Evolutionary conservation across 2,329 filamentous ascomycete species (phyloP).

Genomic region (Helminthosporium solani): DNA sequence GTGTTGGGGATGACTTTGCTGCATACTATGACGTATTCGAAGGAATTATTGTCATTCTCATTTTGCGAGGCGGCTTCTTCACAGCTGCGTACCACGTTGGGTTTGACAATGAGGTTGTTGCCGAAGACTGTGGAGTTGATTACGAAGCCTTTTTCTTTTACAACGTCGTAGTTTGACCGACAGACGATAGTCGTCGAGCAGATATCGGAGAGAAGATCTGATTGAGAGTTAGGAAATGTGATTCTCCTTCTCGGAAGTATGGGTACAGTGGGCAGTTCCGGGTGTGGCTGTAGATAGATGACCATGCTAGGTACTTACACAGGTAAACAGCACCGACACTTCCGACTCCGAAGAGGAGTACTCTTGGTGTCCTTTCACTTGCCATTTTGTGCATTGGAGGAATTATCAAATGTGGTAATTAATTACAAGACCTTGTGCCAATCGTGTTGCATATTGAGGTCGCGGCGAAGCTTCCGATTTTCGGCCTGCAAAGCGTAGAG

Average conservation of each 20-base stretch:
- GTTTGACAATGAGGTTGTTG: slow-evolving; percentile 35
- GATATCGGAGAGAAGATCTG: slow-evolving; percentile 41
- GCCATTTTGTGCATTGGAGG: not conserved
- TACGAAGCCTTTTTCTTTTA: slow-evolving; percentile 43
- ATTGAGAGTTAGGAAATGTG: no score
- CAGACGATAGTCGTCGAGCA: slow-evolving; percentile 47
- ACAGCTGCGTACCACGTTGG: slow-evolving; percentile 38
- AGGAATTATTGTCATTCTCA: slow-evolving; percentile 24
- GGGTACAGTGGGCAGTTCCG: no score
- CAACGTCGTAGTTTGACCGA: slow-evolving; percentile 48
- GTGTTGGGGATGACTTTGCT: slow-evolving; percentile 49
- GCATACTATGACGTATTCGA: slow-evolving; percentile 52
- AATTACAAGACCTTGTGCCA: not conserved
- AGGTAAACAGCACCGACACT: slow-evolving; percentile 42
- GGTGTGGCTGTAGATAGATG: no score
- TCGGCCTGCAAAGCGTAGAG: no score
- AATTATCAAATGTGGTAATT: not conserved
- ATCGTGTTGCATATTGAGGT: no score
- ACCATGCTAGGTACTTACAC: no score
- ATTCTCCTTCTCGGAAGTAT: no score
- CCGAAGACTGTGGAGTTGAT: slow-evolving; percentile 45
- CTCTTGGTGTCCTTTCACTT: slow-evolving; percentile 3
- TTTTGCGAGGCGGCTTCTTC: slow-evolving; percentile 34
- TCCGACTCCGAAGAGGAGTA: slow-evolving; percentile 42
- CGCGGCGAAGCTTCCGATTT: no score